Percentiles rank a stretch among this genome's conserved stretches.
Conservation (phyloP, 495 filamentous ascomycete genomes). For the Darksidea phi region DNA sequence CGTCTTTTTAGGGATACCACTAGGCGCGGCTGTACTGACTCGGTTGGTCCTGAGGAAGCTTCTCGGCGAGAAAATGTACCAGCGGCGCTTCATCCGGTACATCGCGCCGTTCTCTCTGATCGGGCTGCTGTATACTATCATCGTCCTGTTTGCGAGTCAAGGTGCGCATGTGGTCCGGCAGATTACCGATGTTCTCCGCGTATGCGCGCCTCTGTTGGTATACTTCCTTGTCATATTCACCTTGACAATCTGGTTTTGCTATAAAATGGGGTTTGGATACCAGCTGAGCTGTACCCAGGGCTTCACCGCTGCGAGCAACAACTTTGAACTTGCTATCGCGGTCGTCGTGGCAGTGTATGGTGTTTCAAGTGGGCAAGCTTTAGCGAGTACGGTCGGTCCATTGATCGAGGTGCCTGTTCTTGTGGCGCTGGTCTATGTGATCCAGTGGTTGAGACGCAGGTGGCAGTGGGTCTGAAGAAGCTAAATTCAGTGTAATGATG, state of each 20-base stretch:
- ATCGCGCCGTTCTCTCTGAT: conserved; percentile 42
- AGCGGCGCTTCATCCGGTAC: conserved; percentile 40
- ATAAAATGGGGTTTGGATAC: conserved; percentile 68
- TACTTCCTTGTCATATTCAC: conserved; percentile 45
- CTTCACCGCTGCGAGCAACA: conserved; percentile 93
- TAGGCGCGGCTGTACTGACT: conserved; percentile 43
- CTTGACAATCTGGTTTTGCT: conserved; percentile 38
- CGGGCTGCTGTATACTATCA: conserved; percentile 45
- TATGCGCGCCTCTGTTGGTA: conserved; percentile 43
- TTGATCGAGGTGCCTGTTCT: conserved; percentile 90
- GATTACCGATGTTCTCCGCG: conserved; percentile 44
- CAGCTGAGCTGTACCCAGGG: conserved; percentile 72
- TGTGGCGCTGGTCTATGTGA: conserved; percentile 75
- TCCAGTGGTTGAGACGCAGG: conserved; percentile 58
- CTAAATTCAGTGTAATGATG: background rate
- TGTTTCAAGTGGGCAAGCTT: conserved; percentile 73
- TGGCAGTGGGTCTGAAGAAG: conserved; percentile 53
- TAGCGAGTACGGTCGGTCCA: conserved; percentile 88
- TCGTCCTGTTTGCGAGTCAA: conserved; percentile 44
- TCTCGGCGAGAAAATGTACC: conserved; percentile 39
- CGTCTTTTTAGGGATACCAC: conserved; percentile 44
- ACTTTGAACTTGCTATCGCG: conserved; percentile 92
- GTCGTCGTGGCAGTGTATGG: conserved; percentile 86
- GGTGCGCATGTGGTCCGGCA: conserved; percentile 42
- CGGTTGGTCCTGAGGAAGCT: conserved; percentile 33